These are phyloP conservation scores for Pseudopithomyces chartarum DNA, from an alignment of 2,329 filamentous ascomycete genomes.

Conservation along the genomic window DNA sequence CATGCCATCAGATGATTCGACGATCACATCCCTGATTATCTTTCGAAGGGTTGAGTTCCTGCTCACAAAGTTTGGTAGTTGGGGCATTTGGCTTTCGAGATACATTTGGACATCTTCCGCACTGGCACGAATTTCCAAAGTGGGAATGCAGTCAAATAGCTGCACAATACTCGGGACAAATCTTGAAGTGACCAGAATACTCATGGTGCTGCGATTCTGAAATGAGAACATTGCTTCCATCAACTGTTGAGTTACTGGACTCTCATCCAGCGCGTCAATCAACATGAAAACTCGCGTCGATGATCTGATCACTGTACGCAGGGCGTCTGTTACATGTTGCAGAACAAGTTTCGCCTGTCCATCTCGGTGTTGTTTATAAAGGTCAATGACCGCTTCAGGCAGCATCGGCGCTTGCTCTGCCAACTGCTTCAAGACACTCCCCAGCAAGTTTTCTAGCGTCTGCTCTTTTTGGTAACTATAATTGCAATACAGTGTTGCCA, in stretches of 20 bases:
- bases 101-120: background rate
- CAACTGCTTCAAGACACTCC: background rate
- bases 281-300: background rate
- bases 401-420: background rate
- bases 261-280: background rate
- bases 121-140: background rate
- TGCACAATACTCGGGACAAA: background rate
- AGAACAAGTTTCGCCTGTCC: background rate
- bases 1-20: background rate
- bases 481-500: background rate
- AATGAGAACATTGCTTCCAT: background rate
- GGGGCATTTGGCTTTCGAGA: background rate
- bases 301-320: background rate
- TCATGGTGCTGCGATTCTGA: background rate
- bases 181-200: background rate
- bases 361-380: background rate
- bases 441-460: background rate
- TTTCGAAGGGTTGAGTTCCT: background rate
- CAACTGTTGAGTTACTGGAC: background rate
- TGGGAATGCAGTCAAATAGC: background rate
- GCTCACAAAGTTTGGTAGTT: background rate
- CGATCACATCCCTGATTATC: background rate
- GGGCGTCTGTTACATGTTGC: background rate
- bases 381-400: background rate
- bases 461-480: background rate